Conservation (phyloP, 2,329 filamentous ascomycete species). For the Fusarium cyanostomum region DNA sequence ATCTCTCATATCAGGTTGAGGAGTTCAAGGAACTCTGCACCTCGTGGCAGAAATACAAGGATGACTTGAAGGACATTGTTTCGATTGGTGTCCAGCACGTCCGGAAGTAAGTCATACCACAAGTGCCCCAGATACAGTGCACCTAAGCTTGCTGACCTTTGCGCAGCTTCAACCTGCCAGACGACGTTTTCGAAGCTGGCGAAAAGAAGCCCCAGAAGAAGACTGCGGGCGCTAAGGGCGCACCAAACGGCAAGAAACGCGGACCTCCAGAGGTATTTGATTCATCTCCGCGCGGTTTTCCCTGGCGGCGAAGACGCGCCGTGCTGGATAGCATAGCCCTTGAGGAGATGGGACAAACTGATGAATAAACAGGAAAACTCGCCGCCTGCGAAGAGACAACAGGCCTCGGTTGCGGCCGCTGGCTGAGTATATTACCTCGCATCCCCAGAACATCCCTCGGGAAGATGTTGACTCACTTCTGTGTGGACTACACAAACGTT, state of each 20-base stretch:
- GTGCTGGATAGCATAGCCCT: constrained; percentile 6
- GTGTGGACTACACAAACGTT: constrained; percentile 12
- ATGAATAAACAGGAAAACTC: constrained; percentile 48
- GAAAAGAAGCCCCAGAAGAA: constrained; percentile 77
- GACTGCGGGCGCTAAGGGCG: constrained; percentile 51
- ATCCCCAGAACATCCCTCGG: constrained; percentile 3
- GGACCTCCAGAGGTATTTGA: constrained; percentile 57
- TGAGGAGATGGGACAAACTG: constrained; percentile 36
- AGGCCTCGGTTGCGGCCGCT: constrained; percentile 53
- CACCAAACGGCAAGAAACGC: constrained; percentile 58
- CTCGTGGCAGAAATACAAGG: constrained; percentile 78
- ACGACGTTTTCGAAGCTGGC: constrained; percentile 86
- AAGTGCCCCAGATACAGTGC: not conserved
- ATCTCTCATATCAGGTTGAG: constrained; percentile 82
- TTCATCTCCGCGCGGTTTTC: constrained; percentile 27
- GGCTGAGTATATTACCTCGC: constrained; percentile 44
- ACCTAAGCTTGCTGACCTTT: constrained; percentile 18
- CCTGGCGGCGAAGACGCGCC: constrained; percentile 21
- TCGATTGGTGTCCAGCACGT: constrained; percentile 84
- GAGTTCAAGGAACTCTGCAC: constrained; percentile 88
- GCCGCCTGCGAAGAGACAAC: constrained; percentile 54
- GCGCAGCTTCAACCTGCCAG: constrained; percentile 83
- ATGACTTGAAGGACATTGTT: constrained; percentile 67
- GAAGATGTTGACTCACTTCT: constrained; percentile 15
- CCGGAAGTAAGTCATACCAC: constrained; percentile 73